Conservation (phyloP, 352 stramenopile genomes). For the Globisporangium yorkense region DNA sequence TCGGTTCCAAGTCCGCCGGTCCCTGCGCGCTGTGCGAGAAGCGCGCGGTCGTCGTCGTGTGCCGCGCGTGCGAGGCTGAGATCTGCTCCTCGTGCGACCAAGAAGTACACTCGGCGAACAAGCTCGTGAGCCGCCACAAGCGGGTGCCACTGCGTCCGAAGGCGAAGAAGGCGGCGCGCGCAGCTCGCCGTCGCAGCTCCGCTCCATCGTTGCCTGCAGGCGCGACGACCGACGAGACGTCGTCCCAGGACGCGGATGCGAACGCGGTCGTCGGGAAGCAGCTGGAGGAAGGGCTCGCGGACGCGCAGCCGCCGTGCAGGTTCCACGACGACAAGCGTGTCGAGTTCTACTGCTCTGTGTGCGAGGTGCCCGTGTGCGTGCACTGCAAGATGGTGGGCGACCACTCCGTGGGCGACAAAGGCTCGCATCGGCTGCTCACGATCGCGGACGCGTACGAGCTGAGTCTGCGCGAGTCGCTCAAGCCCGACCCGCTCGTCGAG, state of each 20-base stretch:
- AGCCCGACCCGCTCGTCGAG: conserved; percentile 56
- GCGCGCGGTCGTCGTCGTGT: conserved; percentile 36
- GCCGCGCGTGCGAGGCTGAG: conserved; percentile 57
- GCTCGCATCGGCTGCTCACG: conserved; percentile 52
- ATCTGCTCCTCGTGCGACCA: conserved; percentile 65
- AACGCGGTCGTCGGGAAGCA: conserved; percentile 35
- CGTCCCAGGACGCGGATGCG: conserved; percentile 13
- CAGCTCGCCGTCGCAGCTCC: conserved; percentile 31
- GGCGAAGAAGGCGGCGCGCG: conserved; percentile 5
- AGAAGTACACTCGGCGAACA: conserved; percentile 76
- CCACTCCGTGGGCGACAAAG: conserved; percentile 75
- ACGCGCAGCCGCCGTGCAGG: conserved; percentile 28
- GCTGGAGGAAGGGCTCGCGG: conserved; percentile 31
- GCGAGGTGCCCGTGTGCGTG: conserved; percentile 56
- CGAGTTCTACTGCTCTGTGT: conserved; percentile 75
- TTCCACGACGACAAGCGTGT: conserved; percentile 49
- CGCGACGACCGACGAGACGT: neutral
- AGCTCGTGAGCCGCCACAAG: conserved; percentile 67
- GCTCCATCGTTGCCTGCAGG: conserved; percentile 16
- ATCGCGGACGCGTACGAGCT: conserved; percentile 63
- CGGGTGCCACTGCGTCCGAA: conserved; percentile 24
- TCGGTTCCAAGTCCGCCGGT: conserved; percentile 19
- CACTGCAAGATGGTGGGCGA: conserved; percentile 82
- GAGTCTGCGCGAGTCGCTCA: conserved; percentile 57
- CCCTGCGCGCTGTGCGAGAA: conserved; percentile 65